Percentiles rank a stretch among this genome's conserved stretches.
phyloP scores from a whole-genome alignment of 2,329 filamentous ascomycete species.

The Pseudocercospora ulei region DNA sequence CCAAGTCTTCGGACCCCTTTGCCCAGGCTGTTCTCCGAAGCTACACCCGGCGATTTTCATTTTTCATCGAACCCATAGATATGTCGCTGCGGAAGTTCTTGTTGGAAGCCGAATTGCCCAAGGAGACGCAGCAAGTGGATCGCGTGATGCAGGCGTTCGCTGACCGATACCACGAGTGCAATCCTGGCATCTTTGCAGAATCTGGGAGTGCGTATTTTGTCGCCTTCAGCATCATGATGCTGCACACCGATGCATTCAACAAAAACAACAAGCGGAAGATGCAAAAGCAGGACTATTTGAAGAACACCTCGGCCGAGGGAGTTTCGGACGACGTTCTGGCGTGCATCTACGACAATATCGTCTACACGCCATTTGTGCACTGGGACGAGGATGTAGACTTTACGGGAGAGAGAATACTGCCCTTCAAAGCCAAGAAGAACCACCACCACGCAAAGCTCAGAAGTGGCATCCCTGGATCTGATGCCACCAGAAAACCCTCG shows the following conservation, averaged over 20 bases:
- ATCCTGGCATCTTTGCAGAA: conserved; percentile 84
- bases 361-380: conserved; percentile 95
- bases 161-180: conserved; percentile 95
- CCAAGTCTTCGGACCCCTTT: conserved; percentile 78
- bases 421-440: conserved; percentile 53
- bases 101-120: conserved; percentile 92
- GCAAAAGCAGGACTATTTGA: conserved; percentile 90
- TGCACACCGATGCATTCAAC: conserved; percentile 99
- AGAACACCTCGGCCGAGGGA: conserved; percentile 82
- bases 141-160: conserved; percentile 88
- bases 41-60: conserved; percentile 89
- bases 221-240: conserved; percentile 87
- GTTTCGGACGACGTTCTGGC: conserved; percentile 89
- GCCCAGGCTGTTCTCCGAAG: conserved; percentile 74
- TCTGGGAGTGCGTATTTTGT: conserved; percentile 97
- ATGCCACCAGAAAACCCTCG: conserved; percentile 58
- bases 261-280: conserved; percentile 99
- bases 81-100: conserved; percentile 93
- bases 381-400: conserved; percentile 86
- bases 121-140: conserved; percentile 97
- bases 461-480: conserved; percentile 49
- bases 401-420: conserved; percentile 61
- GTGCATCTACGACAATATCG: conserved; percentile 97
- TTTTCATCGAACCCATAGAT: conserved; percentile 94
- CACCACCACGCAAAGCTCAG: conserved; percentile 55